A percentile compares a stretch with the other conserved stretches of the same genome.
These are phyloP conservation scores for Rhodotorula sp. DNA, from an alignment of 1,284 basidiomycete genomes.

Conservation along the genomic window DNA sequence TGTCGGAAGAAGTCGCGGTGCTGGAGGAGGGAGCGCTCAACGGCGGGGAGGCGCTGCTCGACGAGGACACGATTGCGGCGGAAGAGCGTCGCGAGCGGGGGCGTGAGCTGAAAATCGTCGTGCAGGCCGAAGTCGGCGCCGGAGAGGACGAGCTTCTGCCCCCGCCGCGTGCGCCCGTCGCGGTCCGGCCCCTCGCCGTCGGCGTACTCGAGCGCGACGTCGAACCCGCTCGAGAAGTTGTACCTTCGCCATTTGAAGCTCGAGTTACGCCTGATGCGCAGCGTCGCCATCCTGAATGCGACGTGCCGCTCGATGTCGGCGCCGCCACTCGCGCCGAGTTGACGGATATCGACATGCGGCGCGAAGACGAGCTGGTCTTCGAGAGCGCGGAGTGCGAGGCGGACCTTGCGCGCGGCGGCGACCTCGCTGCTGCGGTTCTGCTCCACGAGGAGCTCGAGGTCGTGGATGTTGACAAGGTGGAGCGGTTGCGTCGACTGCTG, in stretches of 20 bases:
- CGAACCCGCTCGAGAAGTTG: conserved; percentile 67
- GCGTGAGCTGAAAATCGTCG: conserved; percentile 67
- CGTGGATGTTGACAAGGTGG: conserved; percentile 58
- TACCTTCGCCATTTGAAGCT: conserved; percentile 61
- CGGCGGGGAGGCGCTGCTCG: conserved; percentile 52
- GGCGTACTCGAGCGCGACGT: conserved; percentile 64
- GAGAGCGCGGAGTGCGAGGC: conserved; percentile 67
- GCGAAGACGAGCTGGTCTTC: conserved; percentile 67
- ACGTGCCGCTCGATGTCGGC: conserved; percentile 53
- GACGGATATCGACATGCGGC: conserved; percentile 55
- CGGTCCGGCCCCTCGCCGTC: conserved; percentile 47
- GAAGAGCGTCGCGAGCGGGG: conserved; percentile 66
- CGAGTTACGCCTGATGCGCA: conserved; percentile 64
- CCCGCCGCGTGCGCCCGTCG: conserved; percentile 42
- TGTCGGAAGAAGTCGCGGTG: conserved; percentile 62
- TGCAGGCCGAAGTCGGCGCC: conserved; percentile 67
- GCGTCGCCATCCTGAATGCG: conserved; percentile 58
- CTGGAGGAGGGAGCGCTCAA: conserved; percentile 51
- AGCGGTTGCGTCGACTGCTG: conserved; percentile 57
- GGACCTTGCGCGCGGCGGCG: conserved; percentile 61
- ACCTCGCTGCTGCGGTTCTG: conserved; percentile 66
- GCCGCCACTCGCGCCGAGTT: conserved; percentile 53
- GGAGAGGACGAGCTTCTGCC: conserved; percentile 57
- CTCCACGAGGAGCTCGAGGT: conserved; percentile 64
- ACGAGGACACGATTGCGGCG: conserved; percentile 64